phyloP scores from a whole-genome alignment of 2,329 filamentous ascomycete genomes.

The Claviceps citrina region DNA sequence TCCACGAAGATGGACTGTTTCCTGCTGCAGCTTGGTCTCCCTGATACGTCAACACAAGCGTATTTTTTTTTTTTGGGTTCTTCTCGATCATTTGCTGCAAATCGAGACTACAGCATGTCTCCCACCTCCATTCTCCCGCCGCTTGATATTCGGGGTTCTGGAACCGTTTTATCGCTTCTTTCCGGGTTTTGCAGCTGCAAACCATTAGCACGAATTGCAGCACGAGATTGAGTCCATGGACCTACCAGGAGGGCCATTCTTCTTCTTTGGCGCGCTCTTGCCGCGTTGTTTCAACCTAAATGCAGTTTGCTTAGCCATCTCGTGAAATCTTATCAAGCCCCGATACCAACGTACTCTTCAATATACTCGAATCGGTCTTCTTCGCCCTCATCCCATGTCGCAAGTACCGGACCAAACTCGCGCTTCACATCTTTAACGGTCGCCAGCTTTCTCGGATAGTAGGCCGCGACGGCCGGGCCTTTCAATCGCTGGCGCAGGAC shows the following conservation, averaged over 20 bases:
- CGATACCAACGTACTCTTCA: conserved; percentile 36
- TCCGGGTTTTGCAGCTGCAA: conserved; percentile 14
- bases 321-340: neutral
- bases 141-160: neutral
- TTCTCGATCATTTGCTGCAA: neutral
- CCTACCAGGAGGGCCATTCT: conserved; percentile 39
- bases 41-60: neutral
- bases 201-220: neutral
- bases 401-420: conserved; percentile 49
- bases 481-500: conserved; percentile 75
- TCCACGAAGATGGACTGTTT: neutral
- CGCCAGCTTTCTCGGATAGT: conserved; percentile 67
- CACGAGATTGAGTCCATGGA: neutral
- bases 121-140: neutral
- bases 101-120: neutral
- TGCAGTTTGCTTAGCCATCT: conserved; percentile 14
- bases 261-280: conserved; percentile 83
- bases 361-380: conserved; percentile 66
- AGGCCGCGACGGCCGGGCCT: conserved; percentile 69
- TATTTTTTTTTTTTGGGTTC: too few species aligned
- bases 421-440: conserved; percentile 60
- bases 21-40: neutral
- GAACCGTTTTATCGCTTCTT: conserved; percentile 16
- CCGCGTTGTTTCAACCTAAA: conserved; percentile 59
- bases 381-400: conserved; percentile 60